phyloP scores from a whole-genome alignment of 352 stramenopile species.

The Phytophthora multivora region DNA sequence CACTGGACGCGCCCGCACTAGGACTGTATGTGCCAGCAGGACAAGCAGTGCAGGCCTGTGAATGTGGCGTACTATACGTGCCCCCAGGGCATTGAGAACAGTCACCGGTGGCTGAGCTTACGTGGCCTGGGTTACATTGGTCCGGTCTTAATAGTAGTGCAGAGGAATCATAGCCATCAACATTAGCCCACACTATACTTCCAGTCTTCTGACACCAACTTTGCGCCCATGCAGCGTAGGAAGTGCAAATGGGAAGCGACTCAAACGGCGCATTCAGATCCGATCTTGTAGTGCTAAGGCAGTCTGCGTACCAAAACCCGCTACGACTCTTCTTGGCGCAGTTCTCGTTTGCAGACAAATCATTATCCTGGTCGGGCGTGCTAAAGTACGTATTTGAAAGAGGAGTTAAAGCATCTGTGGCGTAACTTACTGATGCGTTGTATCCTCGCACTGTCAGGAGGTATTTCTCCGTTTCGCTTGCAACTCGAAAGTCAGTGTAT shows the following conservation, averaged over 20 bases:
- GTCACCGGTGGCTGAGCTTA: conserved; percentile 13
- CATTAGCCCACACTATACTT: conserved; percentile 58
- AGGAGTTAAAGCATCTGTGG: conserved; percentile 41
- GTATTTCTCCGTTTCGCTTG: conserved; percentile 49
- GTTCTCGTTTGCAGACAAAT: conserved; percentile 45
- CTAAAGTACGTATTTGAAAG: conserved; percentile 71
- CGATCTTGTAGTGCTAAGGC: conserved; percentile 36
- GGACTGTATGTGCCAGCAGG: conserved; percentile 57
- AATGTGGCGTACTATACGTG: conserved; percentile 41
- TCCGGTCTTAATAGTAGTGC: conserved; percentile 53
- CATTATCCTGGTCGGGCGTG: conserved; percentile 60
- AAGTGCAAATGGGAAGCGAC: conserved; percentile 43
- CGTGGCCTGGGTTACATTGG: conserved; percentile 39
- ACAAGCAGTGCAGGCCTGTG: conserved; percentile 39
- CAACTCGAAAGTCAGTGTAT: conserved; percentile 56
- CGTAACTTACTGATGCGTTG: conserved; percentile 36
- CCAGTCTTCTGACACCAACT: conserved; percentile 54
- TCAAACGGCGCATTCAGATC: conserved; percentile 62
- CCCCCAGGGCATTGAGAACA: conserved; percentile 47
- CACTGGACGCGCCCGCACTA: conserved; percentile 21
- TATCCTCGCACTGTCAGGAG: conserved; percentile 50
- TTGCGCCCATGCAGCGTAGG: conserved; percentile 51
- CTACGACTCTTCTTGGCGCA: conserved; percentile 51
- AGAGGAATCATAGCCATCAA: conserved; percentile 52
- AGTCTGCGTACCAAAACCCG: conserved; percentile 69